Conservation (phyloP, 371 early-diverging fungal genomes). For the Haplosporangium sp. region DNA sequence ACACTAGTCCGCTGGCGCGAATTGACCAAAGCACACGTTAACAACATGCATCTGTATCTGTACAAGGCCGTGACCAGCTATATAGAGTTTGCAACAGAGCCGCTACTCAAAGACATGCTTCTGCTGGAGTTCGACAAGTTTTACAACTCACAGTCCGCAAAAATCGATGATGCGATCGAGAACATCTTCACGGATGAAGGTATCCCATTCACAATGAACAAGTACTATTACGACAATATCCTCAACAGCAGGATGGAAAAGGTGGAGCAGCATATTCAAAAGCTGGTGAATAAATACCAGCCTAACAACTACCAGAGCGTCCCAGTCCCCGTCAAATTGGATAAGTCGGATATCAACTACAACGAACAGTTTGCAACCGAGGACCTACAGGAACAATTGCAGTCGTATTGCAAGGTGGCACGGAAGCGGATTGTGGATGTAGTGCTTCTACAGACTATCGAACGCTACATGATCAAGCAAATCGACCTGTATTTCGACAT, state of each 20-base stretch:
- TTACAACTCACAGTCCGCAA: slow-evolving; percentile 18
- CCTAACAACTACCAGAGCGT: no score
- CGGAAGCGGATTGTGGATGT: slow-evolving; percentile 39
- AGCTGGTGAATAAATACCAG: background rate
- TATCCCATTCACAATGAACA: slow-evolving; percentile 42
- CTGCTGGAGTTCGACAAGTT: slow-evolving; percentile 37
- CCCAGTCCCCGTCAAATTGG: background rate
- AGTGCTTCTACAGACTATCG: slow-evolving; percentile 28
- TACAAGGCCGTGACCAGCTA: slow-evolving; percentile 22
- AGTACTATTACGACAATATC: slow-evolving; percentile 31
- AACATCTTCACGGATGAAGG: slow-evolving; percentile 30
- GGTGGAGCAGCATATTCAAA: slow-evolving; percentile 5
- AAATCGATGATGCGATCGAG: slow-evolving; percentile 25
- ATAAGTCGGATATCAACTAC: slow-evolving; percentile 9
- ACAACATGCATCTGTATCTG: slow-evolving; percentile 21
- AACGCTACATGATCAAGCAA: slow-evolving; percentile 36
- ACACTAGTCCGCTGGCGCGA: slow-evolving; percentile 23
- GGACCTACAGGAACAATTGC: slow-evolving; percentile 26
- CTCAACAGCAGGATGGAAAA: slow-evolving; percentile 21
- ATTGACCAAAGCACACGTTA: slow-evolving; percentile 22
- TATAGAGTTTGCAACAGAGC: slow-evolving; percentile 13
- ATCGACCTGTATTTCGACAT: slow-evolving; percentile 27
- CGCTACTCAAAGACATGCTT: slow-evolving; percentile 21
- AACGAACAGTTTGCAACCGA: slow-evolving; percentile 26
- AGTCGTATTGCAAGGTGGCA: slow-evolving; percentile 39